A percentile compares a stretch with the other conserved stretches of the same genome.
Evolutionary conservation across 345 rosid species (phyloP).

Genomic region (Eucalyptus brandiana): DNA sequence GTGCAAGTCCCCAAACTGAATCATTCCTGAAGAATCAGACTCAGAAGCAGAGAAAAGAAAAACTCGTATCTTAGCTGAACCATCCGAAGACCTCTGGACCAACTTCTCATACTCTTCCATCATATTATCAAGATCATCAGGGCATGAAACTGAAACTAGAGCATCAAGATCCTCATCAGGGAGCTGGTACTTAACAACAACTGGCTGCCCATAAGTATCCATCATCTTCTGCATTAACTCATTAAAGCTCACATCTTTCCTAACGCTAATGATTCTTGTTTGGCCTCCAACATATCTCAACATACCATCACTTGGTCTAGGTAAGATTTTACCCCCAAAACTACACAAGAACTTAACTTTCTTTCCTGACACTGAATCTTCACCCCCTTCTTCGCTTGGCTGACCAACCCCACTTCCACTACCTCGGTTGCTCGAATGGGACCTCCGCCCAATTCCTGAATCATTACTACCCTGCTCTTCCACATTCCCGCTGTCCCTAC

Average conservation of each 20-base stretch:
- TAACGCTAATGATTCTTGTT: slow-evolving; percentile 49
- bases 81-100: slow-evolving; percentile 48
- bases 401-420: slow-evolving; percentile 25
- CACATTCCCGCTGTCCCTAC: background rate
- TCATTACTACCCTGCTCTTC: slow-evolving; percentile 7
- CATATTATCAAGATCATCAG: slow-evolving; percentile 77
- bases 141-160: slow-evolving; percentile 57
- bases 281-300: slow-evolving; percentile 75
- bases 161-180: slow-evolving; percentile 88
- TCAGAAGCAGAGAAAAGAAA: slow-evolving; percentile 50
- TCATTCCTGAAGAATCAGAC: slow-evolving; percentile 28
- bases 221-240: slow-evolving; percentile 51
- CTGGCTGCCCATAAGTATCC: slow-evolving; percentile 39
- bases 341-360: slow-evolving; percentile 64
- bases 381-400: slow-evolving; percentile 45
- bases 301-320: slow-evolving; percentile 70
- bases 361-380: slow-evolving; percentile 39
- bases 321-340: slow-evolving; percentile 69
- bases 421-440: slow-evolving; percentile 10
- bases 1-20: slow-evolving; percentile 39
- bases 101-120: slow-evolving; percentile 75
- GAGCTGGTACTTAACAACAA: slow-evolving; percentile 61
- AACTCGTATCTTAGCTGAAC: slow-evolving; percentile 61
- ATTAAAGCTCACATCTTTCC: slow-evolving; percentile 35
- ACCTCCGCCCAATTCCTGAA: background rate